Conservation (phyloP, 768 basidiomycete genomes). For the Candolleomyces efflorescens region DNA sequence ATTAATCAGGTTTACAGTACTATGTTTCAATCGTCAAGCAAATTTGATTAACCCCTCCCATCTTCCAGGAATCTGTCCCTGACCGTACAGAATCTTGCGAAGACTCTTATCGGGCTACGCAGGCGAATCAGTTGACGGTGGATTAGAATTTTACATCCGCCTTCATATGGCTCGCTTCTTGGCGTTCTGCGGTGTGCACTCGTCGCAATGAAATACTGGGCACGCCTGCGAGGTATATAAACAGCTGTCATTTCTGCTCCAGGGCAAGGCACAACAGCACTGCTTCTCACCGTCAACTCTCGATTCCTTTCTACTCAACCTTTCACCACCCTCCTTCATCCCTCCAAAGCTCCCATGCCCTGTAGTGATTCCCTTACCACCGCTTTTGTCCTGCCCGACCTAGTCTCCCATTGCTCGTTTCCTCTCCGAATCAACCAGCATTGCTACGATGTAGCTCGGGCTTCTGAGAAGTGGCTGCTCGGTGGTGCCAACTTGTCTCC, state of each 20-base stretch:
- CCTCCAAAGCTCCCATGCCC: neutral
- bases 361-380: constrained; percentile 12
- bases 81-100: constrained; percentile 1
- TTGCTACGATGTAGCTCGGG: constrained; percentile 37
- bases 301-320: neutral
- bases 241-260: constrained; percentile 2
- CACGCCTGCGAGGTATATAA: constrained; percentile 3
- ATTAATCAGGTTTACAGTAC: neutral
- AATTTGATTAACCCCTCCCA: neutral
- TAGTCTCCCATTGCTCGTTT: constrained; percentile 48
- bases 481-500: constrained; percentile 35
- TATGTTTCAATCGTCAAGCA: neutral
- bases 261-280: constrained; percentile 8
- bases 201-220: neutral
- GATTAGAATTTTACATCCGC: constrained; percentile 12
- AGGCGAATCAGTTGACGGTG: constrained; percentile 11
- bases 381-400: constrained; percentile 49
- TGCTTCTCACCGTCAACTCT: constrained; percentile 2
- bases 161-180: constrained; percentile 9
- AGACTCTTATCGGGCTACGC: constrained; percentile 4
- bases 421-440: constrained; percentile 37
- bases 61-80: neutral
- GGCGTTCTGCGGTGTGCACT: neutral
- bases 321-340: neutral
- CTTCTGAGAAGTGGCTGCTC: constrained; percentile 49